These are phyloP conservation scores for Amphibolis antarctica DNA, from an alignment of 106 monocot species.

Conservation along the genomic window DNA sequence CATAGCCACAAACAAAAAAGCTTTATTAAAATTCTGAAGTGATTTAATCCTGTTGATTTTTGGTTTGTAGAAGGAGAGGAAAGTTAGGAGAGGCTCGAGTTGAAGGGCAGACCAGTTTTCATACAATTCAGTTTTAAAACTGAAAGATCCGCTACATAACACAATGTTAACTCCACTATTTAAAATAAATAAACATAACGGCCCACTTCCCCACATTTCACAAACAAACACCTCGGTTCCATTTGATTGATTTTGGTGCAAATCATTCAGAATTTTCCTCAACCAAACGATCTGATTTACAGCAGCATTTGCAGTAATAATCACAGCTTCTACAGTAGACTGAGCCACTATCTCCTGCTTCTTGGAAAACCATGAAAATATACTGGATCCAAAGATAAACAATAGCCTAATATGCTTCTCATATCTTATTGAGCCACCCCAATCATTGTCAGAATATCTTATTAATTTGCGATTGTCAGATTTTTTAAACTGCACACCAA, in stretches of 20 bases:
- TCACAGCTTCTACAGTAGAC: background rate
- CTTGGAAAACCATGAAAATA: conserved; percentile 5
- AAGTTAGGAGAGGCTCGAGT: no score
- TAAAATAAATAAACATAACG: no score
- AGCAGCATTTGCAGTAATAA: background rate
- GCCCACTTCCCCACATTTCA: no score
- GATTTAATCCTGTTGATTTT: no score
- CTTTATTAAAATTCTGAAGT: no score
- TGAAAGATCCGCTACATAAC: no score
- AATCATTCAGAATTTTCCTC: background rate
- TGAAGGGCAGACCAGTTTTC: no score
- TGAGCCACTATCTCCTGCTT: conserved; percentile 1
- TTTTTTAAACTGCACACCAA: background rate
- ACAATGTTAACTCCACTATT: no score
- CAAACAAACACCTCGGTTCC: background rate
- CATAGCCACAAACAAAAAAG: no score
- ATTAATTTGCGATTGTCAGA: background rate
- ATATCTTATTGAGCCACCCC: background rate
- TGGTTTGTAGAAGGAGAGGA: no score
- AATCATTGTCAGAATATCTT: conserved; percentile 6
- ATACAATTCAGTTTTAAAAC: no score
- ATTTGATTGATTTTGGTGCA: background rate
- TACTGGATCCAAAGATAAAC: background rate
- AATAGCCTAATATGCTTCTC: conserved; percentile 6
- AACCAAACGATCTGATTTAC: conserved; percentile 1